Conservation (phyloP, 2,329 filamentous ascomycete genomes). For the Arthrinium puccinioides region DNA sequence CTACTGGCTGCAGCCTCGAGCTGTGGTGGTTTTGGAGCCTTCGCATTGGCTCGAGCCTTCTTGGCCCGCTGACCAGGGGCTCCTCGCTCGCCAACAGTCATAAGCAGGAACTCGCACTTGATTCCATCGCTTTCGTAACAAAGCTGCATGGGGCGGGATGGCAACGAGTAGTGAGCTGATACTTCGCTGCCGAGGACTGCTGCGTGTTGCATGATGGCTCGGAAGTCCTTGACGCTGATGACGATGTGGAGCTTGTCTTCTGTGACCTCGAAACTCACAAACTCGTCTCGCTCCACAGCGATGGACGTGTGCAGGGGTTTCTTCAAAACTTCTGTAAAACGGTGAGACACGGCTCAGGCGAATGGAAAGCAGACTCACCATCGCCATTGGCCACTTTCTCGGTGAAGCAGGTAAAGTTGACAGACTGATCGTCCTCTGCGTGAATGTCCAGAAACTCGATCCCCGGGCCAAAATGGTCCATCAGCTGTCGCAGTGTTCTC, state of each 20-base stretch:
- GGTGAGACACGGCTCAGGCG: not conserved
- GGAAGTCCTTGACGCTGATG: slow-evolving; percentile 77
- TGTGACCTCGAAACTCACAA: slow-evolving; percentile 61
- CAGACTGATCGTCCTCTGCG: slow-evolving; percentile 61
- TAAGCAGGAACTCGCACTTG: slow-evolving; percentile 70
- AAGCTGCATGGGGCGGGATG: slow-evolving; percentile 65
- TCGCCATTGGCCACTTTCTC: slow-evolving; percentile 69
- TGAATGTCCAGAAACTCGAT: slow-evolving; percentile 77
- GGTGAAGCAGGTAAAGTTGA: slow-evolving; percentile 75
- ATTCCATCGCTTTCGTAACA: slow-evolving; percentile 63
- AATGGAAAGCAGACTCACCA: slow-evolving; percentile 27
- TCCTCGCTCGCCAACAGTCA: slow-evolving; percentile 66
- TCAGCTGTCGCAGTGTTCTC: slow-evolving; percentile 63
- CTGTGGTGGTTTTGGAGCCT: slow-evolving; percentile 30
- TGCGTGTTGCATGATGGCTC: slow-evolving; percentile 70
- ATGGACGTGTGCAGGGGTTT: slow-evolving; percentile 77
- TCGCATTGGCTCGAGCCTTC: slow-evolving; percentile 30
- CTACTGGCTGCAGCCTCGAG: slow-evolving; percentile 42
- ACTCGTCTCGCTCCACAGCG: slow-evolving; percentile 68
- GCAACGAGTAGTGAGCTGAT: slow-evolving; percentile 62
- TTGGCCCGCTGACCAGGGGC: slow-evolving; percentile 41
- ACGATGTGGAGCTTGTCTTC: slow-evolving; percentile 72
- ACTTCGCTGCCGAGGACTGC: slow-evolving; percentile 61
- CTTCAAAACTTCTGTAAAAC: slow-evolving; percentile 58
- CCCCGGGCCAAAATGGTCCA: slow-evolving; percentile 74